Base-by-base conservation (phyloP, 2,329 filamentous ascomycete genomes). In the Fusarium piperis region DNA sequence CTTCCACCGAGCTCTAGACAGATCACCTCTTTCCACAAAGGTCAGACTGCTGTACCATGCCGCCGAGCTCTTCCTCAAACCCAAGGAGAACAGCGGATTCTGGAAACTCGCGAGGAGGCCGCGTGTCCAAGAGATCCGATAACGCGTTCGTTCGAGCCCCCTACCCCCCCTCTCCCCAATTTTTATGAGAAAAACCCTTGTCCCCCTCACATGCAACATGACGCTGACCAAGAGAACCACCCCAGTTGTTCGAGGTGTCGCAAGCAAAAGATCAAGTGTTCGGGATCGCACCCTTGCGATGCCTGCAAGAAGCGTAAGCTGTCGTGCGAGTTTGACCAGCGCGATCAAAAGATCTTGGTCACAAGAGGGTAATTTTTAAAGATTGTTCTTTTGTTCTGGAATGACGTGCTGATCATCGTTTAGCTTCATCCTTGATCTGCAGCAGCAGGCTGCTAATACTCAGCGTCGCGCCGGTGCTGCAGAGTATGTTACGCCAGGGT, bases 331-430 rank as follows among this genome's bases (percentile, higher is more conserved):
- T 80, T 80, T 71, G 78, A 80, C 44, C 82, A 85, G 39, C 79
- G 80, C n/a, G 82, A 85, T 38, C 83, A 86, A 56, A 86, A 86
- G 67, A 79, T 87, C 15, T 74, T 87, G 5, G 85, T 87, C 5
- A 85, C 85, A 15, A 79, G 80, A 77, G 83, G 83, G 84, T 85
- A 70, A 77, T n/a, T 70, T 41, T 59, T 7, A 18, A 18, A 6
- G 1, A 35, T 26, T 38, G 60, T 28, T 39, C n/a, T 69, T 72
- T 10, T 51, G 55, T 18, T 69, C 74, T 38, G 13, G 7, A 55
- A 41, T 64, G 63, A 39, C 48, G 23, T 60, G 51, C 23, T 65
- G 39, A 57, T 33, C 1, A 2, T 2, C 4, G 11, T 48, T 15
- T 53, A 82, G 81, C 6, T 82, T 78, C 52, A 76, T 83, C 48